Base-by-base conservation (phyloP, 257 asterid genomes). In the Solanum habrochaites region DNA sequence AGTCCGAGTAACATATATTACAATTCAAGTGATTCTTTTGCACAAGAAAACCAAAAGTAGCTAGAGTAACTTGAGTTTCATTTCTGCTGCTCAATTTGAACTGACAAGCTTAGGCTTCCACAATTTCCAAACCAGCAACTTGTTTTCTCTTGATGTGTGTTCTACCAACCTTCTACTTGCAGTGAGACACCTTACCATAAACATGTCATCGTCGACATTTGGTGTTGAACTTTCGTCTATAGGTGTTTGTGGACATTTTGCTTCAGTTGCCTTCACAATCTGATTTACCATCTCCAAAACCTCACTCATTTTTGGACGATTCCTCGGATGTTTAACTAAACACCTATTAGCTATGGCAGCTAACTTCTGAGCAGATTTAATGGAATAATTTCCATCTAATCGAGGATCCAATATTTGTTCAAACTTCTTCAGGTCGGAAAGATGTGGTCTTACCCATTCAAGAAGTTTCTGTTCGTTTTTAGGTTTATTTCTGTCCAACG, bases 301-400 rank as follows among this genome's bases (percentile, higher is more conserved):
- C 27, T 93, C 92, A 60, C 95, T 92, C 99, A 96, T 96, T 87
- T 90, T 91, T 7, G 98, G 98, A 39, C 98, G 95, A 70, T 89
- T 91, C 43, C 91, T 96, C 5, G 98, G 97, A 72, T 93, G 97
- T 90, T 95, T 89, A 14, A 89, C 87, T 40, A 96, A 72, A 86
- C 99, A 96, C 89, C 89, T 87, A 69, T 92, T 96, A 27, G 99
- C 99, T 58, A 93, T 90, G 88, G 99, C 98, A 20, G 99, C 99
- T 27, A 96, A 89, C 99, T 92, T 95, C 82, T 92, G 94, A 15
- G 97, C 98, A 2, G 98, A 94, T 81, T 88, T 93, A 80, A 91
- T 11, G 10, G 92, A 93, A 83, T 91, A 94, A 12, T 90, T 89
- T 78, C 98, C 96, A 0, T 91, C 87, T 27, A 97, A 95, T n/a